phyloP scores from a whole-genome alignment of 352 stramenopile genomes.

The Phytophthora hibernalis region DNA sequence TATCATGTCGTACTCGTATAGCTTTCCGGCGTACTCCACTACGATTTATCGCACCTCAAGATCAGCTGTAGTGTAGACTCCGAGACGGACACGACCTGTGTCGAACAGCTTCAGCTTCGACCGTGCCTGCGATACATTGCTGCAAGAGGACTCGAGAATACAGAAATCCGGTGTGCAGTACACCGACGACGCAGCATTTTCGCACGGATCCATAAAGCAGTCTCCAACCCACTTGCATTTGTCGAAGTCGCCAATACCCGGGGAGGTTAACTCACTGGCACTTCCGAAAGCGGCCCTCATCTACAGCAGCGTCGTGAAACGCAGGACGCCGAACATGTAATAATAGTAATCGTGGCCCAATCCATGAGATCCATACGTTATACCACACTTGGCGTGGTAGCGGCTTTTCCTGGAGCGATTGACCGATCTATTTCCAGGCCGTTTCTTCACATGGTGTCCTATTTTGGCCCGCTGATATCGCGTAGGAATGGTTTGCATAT shows the following conservation, averaged over 20 bases:
- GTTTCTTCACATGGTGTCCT: background rate
- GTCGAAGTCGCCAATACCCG: background rate
- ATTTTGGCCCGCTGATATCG: too few relatives aligned
- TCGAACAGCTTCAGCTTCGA: too few relatives aligned
- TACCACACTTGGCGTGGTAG: background rate
- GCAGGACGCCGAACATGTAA: background rate
- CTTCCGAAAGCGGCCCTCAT: background rate
- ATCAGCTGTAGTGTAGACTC: constrained; percentile 5
- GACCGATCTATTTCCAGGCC: background rate
- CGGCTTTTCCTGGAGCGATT: background rate
- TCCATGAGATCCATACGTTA: background rate
- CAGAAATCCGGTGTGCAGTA: too few relatives aligned
- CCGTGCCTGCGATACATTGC: too few relatives aligned
- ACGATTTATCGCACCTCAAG: constrained; percentile 5
- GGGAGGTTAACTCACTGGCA: background rate
- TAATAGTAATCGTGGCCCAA: background rate
- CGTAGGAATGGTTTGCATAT: too few relatives aligned
- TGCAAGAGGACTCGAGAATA: too few relatives aligned
- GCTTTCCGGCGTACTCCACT: constrained; percentile 6
- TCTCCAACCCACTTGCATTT: background rate
- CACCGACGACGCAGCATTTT: too few relatives aligned
- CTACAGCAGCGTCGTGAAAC: background rate
- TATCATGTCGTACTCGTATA: background rate
- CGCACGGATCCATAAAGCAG: too few relatives aligned
- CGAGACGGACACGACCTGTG: background rate